Evolutionary conservation across 2,329 filamentous ascomycete species (phyloP).

Genomic region (Amauroascus niger): DNA sequence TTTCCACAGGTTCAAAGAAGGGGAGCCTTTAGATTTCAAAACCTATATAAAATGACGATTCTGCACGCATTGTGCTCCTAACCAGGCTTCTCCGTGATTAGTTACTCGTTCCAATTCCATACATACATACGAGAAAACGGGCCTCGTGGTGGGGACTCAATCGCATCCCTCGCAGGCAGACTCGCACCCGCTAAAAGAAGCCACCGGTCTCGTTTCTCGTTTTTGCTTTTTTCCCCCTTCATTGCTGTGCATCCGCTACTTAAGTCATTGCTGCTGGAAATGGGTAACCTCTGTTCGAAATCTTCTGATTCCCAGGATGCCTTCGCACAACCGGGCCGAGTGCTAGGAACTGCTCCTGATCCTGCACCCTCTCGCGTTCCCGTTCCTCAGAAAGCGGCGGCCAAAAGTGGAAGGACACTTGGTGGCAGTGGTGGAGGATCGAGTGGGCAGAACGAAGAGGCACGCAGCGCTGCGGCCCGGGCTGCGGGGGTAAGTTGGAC

Average conservation of each 20-base stretch:
- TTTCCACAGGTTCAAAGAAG: not conserved
- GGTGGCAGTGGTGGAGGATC: constrained; percentile 44
- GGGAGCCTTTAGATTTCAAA: not conserved
- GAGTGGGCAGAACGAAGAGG: constrained; percentile 43
- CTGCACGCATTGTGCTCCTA: not conserved
- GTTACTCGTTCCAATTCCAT: not conserved
- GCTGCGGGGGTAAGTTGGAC: constrained; percentile 64
- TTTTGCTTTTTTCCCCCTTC: not conserved
- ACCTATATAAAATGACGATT: not conserved
- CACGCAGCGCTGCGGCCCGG: constrained; percentile 62
- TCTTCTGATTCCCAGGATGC: constrained; percentile 49
- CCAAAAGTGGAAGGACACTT: constrained; percentile 52
- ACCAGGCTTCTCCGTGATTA: not conserved
- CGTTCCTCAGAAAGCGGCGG: constrained; percentile 33
- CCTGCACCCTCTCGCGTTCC: constrained; percentile 44
- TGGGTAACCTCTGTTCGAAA: constrained; percentile 85
- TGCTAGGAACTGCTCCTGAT: constrained; percentile 51
- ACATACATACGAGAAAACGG: not conserved
- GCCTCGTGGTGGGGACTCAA: not conserved
- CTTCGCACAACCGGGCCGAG: constrained; percentile 64
- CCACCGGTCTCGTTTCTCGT: not conserved
- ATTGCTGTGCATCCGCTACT: not conserved
- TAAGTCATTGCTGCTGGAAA: constrained; percentile 29
- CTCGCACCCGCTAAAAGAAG: not conserved
- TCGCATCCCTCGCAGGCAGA: not conserved